phyloP scores from a whole-genome alignment of 768 basidiomycete genomes.

The Mycena crocata region DNA sequence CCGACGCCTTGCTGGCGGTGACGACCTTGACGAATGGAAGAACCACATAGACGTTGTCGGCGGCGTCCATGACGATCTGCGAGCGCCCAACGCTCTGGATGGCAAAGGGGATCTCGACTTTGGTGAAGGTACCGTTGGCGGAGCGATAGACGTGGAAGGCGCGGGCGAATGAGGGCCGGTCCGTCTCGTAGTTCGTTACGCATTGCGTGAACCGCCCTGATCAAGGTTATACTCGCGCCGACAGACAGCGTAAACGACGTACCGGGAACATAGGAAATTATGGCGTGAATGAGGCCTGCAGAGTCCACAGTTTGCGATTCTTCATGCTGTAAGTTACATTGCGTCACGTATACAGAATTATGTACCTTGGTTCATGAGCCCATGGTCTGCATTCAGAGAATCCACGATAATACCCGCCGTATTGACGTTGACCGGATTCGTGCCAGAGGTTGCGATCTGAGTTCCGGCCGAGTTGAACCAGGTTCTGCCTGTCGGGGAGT shows the following conservation, averaged over 20 bases:
- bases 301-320: slow-evolving; percentile 62
- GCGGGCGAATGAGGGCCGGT: slow-evolving; percentile 49
- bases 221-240: slow-evolving; percentile 4
- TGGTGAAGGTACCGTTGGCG: slow-evolving; percentile 54
- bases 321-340: neutral
- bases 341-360: neutral
- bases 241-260: slow-evolving; percentile 4
- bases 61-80: slow-evolving; percentile 55
- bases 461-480: slow-evolving; percentile 58
- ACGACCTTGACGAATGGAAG: slow-evolving; percentile 56
- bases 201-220: slow-evolving; percentile 60
- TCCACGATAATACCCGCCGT: slow-evolving; percentile 58
- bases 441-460: slow-evolving; percentile 53
- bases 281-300: slow-evolving; percentile 55
- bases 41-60: slow-evolving; percentile 59
- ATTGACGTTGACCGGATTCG: slow-evolving; percentile 55
- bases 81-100: slow-evolving; percentile 57
- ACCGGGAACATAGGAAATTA: slow-evolving; percentile 64
- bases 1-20: slow-evolving; percentile 56
- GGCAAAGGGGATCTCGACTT: slow-evolving; percentile 59
- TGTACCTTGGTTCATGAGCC: slow-evolving; percentile 58
- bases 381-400: slow-evolving; percentile 58
- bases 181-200: slow-evolving; percentile 54
- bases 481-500: slow-evolving; percentile 47
- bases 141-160: slow-evolving; percentile 59